A percentile compares a stretch with the other conserved stretches of the same genome.
These are phyloP conservation scores for Anthostomella pinea DNA, from an alignment of 2,329 filamentous ascomycete species.

Conservation along the genomic window DNA sequence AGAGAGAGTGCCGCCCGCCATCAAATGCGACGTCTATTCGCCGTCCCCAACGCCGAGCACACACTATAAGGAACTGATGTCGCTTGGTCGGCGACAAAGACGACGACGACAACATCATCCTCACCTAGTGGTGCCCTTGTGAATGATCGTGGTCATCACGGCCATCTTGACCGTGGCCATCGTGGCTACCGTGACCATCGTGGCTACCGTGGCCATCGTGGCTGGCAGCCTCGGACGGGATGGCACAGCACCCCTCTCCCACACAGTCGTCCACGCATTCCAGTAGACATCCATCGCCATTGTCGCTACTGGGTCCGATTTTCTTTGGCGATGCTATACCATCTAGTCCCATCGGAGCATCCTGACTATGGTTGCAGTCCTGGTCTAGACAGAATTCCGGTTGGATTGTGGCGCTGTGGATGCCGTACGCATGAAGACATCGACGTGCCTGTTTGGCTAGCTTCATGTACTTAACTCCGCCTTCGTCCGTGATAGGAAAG, in stretches of 20 bases:
- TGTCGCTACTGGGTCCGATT: conserved; percentile 14
- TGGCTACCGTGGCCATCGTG: conserved; percentile 33
- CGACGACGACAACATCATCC: neutral
- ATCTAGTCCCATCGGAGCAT: conserved; percentile 23
- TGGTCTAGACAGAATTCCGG: conserved; percentile 73
- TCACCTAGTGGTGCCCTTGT: conserved; percentile 14
- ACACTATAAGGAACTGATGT: no score
- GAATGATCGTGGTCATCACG: conserved; percentile 28
- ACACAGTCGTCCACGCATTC: conserved; percentile 50
- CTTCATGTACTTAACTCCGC: conserved; percentile 81
- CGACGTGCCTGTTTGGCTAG: conserved; percentile 77
- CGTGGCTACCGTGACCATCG: conserved; percentile 27
- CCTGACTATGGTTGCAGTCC: conserved; percentile 39
- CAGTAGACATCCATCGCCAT: conserved; percentile 44
- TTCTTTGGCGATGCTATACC: conserved; percentile 23
- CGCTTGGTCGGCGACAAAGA: no score
- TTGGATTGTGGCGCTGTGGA: conserved; percentile 96
- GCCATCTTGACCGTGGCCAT: conserved; percentile 34
- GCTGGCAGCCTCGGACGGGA: conserved; percentile 22
- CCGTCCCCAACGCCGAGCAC: no score
- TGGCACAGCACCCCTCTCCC: conserved; percentile 43
- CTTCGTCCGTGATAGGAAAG: conserved; percentile 82
- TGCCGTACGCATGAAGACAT: conserved; percentile 92
- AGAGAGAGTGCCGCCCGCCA: no score
- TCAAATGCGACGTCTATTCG: no score